Base-by-base conservation (phyloP, 495 filamentous ascomycete species). In the Venustampulla echinocandica region DNA sequence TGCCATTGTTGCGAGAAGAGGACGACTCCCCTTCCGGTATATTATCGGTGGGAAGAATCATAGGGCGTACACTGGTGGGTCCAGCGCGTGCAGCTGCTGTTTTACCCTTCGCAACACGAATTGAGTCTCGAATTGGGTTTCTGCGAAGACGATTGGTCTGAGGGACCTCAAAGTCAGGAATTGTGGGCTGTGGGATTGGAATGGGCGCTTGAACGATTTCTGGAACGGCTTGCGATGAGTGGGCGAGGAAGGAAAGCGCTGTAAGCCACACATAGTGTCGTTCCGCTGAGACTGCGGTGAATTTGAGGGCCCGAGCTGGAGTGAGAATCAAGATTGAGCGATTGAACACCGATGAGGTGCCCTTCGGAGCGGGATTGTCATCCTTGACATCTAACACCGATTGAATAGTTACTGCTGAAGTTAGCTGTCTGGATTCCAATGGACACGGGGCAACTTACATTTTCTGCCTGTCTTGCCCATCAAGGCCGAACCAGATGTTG, bases 311-410 rank as follows among this genome's bases (percentile, higher is more conserved):
- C 48, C 92, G 77, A 53, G 90, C 82, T 5, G 93, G 92, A 10
- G 92, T 97, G 17, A 98, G 65, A 48, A 98, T 93, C 25, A 98
- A 68, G 55, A 98, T 98, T 0, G 92, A 97, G 43, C 92, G 84
- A 60, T 93, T 86, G 70, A 95, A 96, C 1, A 84, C 68, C 14
- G 68, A 61, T 6, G 73, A 61, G 30, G 73, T 62, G 4, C 56
- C 56, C 59, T 90, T 90, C 2, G 92, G 93, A 42, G 84, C 56
- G 4, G 89, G 87, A 42, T 90, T 92, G 64, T 94, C 85, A 58
- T 98, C 92, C 61, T 90, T 90, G 55, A 98, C 92, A 54, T 98
- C 92, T 14, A 98, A 69, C 9, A 97, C 92, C 24, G 92, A 96
- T 68, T 97, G 89, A 54, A 98, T 97, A 14, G 74, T 75, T 58